A percentile compares a stretch with the other conserved stretches of the same genome.
phyloP scores from a whole-genome alignment of 2,329 filamentous ascomycete species.

The Chrysosporium queenslandicum region DNA sequence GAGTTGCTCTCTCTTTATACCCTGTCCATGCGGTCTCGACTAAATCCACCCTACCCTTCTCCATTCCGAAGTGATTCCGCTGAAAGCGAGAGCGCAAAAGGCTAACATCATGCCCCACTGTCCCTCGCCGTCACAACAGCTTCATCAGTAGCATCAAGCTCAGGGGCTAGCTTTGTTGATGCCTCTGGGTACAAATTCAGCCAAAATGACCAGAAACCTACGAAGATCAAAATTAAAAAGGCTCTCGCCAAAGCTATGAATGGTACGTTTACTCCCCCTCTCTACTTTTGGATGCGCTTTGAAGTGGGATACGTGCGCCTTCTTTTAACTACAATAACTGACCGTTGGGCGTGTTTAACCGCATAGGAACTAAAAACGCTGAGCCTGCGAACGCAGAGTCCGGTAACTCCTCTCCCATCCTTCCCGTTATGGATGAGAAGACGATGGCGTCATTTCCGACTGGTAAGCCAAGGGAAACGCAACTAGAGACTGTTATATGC shows the following conservation, averaged over 20 bases:
- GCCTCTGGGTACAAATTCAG: conserved; percentile 39
- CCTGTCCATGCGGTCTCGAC: neutral
- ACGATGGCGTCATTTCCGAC: conserved; percentile 71
- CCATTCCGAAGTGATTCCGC: neutral
- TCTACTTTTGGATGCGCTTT: neutral
- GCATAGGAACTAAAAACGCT: conserved; percentile 18
- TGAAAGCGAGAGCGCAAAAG: conserved; percentile 5
- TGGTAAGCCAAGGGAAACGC: conserved; percentile 70
- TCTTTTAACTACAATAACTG: neutral
- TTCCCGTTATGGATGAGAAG: conserved; percentile 58
- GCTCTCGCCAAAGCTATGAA: conserved; percentile 23
- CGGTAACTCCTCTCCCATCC: conserved; percentile 33
- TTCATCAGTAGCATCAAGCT: conserved; percentile 23
- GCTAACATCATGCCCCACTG: conserved; percentile 9
- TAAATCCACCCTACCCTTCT: neutral
- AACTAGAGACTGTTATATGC: conserved; percentile 69
- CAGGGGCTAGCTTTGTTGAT: conserved; percentile 33
- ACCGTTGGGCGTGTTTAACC: neutral
- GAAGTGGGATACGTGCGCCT: neutral
- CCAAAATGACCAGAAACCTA: conserved; percentile 36
- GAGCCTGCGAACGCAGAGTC: conserved; percentile 24
- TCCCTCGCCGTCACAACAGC: conserved; percentile 15
- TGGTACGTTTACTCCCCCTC: neutral
- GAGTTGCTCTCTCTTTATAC: neutral
- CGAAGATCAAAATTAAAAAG: conserved; percentile 39